A percentile compares a stretch with the other conserved stretches of the same genome.
Conservation (phyloP, 768 basidiomycete genomes). For the Leccinum subgranulosum region DNA sequence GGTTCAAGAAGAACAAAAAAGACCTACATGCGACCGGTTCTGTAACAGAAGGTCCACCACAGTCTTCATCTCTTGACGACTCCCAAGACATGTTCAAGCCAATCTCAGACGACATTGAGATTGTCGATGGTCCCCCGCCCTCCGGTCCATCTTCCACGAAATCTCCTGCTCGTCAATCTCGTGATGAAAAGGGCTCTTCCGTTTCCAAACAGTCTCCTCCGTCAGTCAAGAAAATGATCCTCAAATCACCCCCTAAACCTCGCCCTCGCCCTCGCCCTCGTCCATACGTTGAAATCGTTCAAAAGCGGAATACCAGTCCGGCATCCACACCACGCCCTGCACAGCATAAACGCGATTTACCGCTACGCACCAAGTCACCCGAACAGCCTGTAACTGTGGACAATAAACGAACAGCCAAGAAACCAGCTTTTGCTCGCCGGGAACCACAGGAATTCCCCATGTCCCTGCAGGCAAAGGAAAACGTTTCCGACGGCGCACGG, state of each 20-base stretch:
- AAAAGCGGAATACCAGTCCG: slow-evolving; percentile 6
- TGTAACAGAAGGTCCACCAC: slow-evolving; percentile 10
- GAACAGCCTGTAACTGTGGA: background rate
- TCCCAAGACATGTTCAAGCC: slow-evolving; percentile 25
- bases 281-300: slow-evolving; percentile 8
- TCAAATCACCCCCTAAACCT: background rate
- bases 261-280: slow-evolving; percentile 21
- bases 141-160: background rate
- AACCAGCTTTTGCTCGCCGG: background rate
- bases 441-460: slow-evolving; percentile 26
- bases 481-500: slow-evolving; percentile 10
- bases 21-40: background rate
- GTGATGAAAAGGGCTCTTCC: slow-evolving; percentile 1
- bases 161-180: background rate
- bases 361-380: slow-evolving; percentile 6
- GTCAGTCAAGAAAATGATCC: background rate
- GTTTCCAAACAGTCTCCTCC: slow-evolving; percentile 1
- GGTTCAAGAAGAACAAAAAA: slow-evolving; percentile 38
- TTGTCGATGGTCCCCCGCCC: background rate
- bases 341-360: slow-evolving; percentile 1
- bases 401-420: slow-evolving; percentile 8
- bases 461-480: slow-evolving; percentile 22
- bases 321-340: slow-evolving; percentile 17
- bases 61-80: slow-evolving; percentile 18
- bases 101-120: slow-evolving; percentile 17